These are phyloP conservation scores for Trametes cingulata DNA, from an alignment of 768 basidiomycete species.

Conservation along the genomic window DNA sequence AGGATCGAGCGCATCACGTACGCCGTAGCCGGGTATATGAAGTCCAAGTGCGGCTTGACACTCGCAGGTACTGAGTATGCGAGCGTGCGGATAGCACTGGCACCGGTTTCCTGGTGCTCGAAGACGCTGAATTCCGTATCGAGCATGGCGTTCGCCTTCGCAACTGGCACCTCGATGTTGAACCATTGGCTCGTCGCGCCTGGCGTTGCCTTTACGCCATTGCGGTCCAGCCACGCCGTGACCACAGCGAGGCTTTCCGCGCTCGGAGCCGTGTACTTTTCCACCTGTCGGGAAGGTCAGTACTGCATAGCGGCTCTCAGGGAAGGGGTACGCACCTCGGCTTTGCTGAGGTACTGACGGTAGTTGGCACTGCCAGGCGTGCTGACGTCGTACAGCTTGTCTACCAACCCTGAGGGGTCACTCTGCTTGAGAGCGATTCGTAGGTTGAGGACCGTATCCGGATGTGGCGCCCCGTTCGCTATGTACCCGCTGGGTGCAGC, in stretches of 20 bases:
- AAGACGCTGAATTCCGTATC: slow-evolving; percentile 36
- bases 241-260: slow-evolving; percentile 27
- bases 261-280: slow-evolving; percentile 27
- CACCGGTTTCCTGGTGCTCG: slow-evolving; percentile 32
- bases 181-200: slow-evolving; percentile 38
- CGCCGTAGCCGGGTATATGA: slow-evolving; percentile 33
- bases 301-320: background rate
- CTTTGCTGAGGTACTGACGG: slow-evolving; percentile 39
- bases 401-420: slow-evolving; percentile 36
- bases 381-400: slow-evolving; percentile 37
- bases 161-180: slow-evolving; percentile 32
- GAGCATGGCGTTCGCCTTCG: slow-evolving; percentile 36
- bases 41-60: slow-evolving; percentile 32
- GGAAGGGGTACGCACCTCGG: slow-evolving; percentile 32
- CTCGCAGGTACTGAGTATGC: slow-evolving; percentile 37
- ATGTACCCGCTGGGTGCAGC: slow-evolving; percentile 32
- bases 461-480: slow-evolving; percentile 28
- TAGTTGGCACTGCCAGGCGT: slow-evolving; percentile 37
- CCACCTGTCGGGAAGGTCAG: slow-evolving; percentile 20
- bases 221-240: slow-evolving; percentile 26
- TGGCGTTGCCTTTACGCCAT: slow-evolving; percentile 27
- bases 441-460: slow-evolving; percentile 34
- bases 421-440: slow-evolving; percentile 38
- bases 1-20: slow-evolving; percentile 8
- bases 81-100: slow-evolving; percentile 35